A percentile compares a stretch with the other conserved stretches of the same genome.
phyloP scores from a whole-genome alignment of 306 rosid species.

The Rosa multiflora region DNA sequence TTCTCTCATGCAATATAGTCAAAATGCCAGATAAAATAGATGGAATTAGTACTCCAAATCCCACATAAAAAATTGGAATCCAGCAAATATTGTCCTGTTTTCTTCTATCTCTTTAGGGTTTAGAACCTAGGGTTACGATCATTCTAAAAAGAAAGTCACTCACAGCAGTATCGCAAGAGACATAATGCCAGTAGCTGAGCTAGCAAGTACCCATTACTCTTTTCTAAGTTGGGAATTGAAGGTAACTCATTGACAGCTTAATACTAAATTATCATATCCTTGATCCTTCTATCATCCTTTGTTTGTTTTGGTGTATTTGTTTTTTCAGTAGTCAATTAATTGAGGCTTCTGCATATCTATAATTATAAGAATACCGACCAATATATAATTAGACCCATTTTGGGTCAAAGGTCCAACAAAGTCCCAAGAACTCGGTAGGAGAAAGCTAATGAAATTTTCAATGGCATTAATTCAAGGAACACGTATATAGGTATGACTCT shows the following conservation, averaged over 20 bases:
- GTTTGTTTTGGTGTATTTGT: neutral
- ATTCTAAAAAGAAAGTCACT: no score
- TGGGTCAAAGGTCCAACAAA: slow-evolving; percentile 36
- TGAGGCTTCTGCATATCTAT: neutral
- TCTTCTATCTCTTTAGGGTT: neutral
- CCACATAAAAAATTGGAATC: neutral
- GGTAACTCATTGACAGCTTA: neutral
- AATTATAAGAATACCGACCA: slow-evolving; percentile 37
- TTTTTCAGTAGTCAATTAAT: neutral
- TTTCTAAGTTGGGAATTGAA: neutral
- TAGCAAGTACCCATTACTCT: neutral
- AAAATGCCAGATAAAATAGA: neutral
- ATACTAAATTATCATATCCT: neutral
- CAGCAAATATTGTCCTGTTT: neutral
- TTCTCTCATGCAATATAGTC: neutral
- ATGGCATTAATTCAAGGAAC: neutral
- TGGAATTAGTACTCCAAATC: neutral
- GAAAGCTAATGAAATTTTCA: neutral
- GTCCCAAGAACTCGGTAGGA: slow-evolving; percentile 16
- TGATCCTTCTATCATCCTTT: neutral
- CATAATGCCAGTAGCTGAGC: neutral
- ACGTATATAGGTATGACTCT: neutral
- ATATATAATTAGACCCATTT: neutral
- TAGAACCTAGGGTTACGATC: neutral
- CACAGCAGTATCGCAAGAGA: neutral